Evolutionary conservation across 23 red algal species (phyloP), one percentile per base, ranked within the genome.

Genomic region (Pyropia yezoensis): DNA sequence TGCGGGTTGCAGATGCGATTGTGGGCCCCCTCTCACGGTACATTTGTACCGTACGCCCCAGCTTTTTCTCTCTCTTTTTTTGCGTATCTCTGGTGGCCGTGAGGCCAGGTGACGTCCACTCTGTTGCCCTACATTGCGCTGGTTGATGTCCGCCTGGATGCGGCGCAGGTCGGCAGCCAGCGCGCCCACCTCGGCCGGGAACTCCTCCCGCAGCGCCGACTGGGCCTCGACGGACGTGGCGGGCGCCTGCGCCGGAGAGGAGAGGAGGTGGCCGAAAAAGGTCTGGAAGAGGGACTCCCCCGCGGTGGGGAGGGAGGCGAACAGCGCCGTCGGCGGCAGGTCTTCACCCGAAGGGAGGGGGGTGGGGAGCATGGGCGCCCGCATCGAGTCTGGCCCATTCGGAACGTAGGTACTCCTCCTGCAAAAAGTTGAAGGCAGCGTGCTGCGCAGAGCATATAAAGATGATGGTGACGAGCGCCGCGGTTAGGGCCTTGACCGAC

Each of bases 401-500:
- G 65, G 65, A 51, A 50, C 65, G 47, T 69, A 69, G 6, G 65
- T 51, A 50, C 53, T 33, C 25, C 17, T 52, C 25, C 47, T 69
- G 65, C 47, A 39, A 50, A 52, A 69, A 69, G 47, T 69, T 69
- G 47, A 69, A 33, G 15, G 65, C 65, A 18, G 65, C 65, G 53
- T 69, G 65, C 19, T 69, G 65, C 15, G 53, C 65, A 17, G 65
- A 69, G 45, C 16, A 33, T 5, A 50, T 33, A 69, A 69, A 69
- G 27, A 69, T 69, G 16, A 69, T 50, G 47, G 78, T 83, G 50
- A 69, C 73, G 20, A 83, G 50, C 19, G 78, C 73, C 33, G 63
- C 68, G 29, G 49, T 64, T 3, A 83, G 39, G 20, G 27, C 25
- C 22, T 71, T 63, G 16, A 56, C 8, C 3, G 52, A n/a, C n/a